Base-by-base conservation (phyloP, 352 stramenopile species). In the Thalassiosira allenii region DNA sequence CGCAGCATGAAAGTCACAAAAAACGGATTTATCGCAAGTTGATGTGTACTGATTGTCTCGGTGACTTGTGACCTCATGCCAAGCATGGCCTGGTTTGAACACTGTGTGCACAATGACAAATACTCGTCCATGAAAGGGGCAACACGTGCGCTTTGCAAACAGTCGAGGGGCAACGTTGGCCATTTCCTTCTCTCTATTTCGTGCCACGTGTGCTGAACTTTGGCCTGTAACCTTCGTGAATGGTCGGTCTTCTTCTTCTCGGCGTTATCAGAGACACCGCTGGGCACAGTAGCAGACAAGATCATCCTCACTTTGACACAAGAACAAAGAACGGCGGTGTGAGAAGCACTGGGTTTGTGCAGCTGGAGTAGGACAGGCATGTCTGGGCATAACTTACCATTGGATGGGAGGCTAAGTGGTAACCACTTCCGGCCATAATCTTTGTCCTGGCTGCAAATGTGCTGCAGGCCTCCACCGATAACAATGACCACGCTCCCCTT, bases 391-490 rank as follows among this genome's bases (percentile, higher is more conserved):
- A n/a, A n/a, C n/a, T n/a, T n/a, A n/a, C n/a, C n/a, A 70, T 97
- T 97, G 1, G 94, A 79, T 25, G 95, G 95, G 54, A 97, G 96
- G 20, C 83, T 86, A 3, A 96, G 83, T 17, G 95, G 95, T 5
- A 98, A 82, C 95, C 95, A 98, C 68, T 96, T 96, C 47, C 97
- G 81, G 62, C 96, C 96, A 63, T 88, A 95, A 56, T 97, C 95
- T 29, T 95, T 94, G 66, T 96, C 92, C 33, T 87, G 96, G 27
- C 91, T 96, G 44, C 92, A 90, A 4, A 97, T 81, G 5, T 95
- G 83, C 58, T 97, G 91, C 6, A 98, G 70, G 1, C 95, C 62
- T 65, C 74, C 94, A 72, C 97, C 95, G 44, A 98, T 95, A 25
- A 97, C 94, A 41, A 98, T 87, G 59, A 97, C 92, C 27, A 97